These are phyloP conservation scores for Hepatocystis sp. DNA, from an alignment of 169 alveolate genomes.

Conservation along the genomic window DNA sequence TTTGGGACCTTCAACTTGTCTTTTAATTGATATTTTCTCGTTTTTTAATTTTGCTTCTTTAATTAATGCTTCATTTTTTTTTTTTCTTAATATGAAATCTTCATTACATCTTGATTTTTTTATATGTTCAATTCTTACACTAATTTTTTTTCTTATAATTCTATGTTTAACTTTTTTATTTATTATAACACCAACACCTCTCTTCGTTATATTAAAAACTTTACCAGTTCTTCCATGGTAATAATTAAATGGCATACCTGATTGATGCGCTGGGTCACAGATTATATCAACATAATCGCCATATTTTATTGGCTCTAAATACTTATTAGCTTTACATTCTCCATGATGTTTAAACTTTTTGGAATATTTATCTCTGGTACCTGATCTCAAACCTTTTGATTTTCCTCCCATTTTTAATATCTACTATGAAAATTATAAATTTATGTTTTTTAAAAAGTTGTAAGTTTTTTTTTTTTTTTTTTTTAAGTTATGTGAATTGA, in stretches of 20 bases:
- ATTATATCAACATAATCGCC: constrained; percentile 99
- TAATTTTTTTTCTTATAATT: constrained; percentile 96
- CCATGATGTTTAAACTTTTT: constrained; percentile 97
- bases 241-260: constrained; percentile 98
- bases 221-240: constrained; percentile 99
- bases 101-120: constrained; percentile 97
- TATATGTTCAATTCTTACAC: constrained; percentile 98
- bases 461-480: too few species aligned
- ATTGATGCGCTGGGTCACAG: constrained; percentile 97
- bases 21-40: constrained; percentile 78
- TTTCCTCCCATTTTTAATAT: constrained; percentile 80
- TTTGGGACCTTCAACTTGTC: constrained; percentile 82
- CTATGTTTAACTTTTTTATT: constrained; percentile 98
- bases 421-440: too few species aligned
- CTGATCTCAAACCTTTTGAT: constrained; percentile 98
- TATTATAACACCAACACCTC: constrained; percentile 97
- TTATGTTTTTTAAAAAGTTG: too few species aligned
- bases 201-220: constrained; percentile 97
- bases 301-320: constrained; percentile 92
- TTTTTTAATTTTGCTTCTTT: constrained; percentile 94
- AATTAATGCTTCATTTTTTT: constrained; percentile 92
- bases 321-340: constrained; percentile 94
- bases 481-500: too few species aligned
- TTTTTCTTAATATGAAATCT: constrained; percentile 95
- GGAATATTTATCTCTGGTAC: constrained; percentile 98